phyloP scores from a whole-genome alignment of 2,329 filamentous ascomycete genomes.

The Diplodia intermedia region DNA sequence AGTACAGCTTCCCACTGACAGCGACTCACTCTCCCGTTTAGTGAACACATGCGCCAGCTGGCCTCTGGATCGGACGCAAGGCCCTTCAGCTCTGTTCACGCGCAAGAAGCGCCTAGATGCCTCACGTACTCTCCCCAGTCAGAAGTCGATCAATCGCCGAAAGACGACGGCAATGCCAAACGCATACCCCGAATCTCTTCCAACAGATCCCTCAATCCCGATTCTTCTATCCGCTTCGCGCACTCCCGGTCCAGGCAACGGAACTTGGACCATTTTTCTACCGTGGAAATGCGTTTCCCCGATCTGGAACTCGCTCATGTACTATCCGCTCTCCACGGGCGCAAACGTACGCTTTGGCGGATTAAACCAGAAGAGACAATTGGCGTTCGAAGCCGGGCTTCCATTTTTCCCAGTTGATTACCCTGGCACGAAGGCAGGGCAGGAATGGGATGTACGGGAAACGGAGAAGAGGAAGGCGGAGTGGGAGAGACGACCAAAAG shows the following conservation, averaged over 20 bases:
- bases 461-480: slow-evolving; percentile 64
- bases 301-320: slow-evolving; percentile 86
- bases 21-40: slow-evolving; percentile 50
- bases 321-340: slow-evolving; percentile 78
- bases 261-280: slow-evolving; percentile 81
- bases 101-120: slow-evolving; percentile 70
- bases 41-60: slow-evolving; percentile 70
- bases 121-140: slow-evolving; percentile 70
- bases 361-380: slow-evolving; percentile 77
- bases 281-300: slow-evolving; percentile 90
- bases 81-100: slow-evolving; percentile 68
- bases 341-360: slow-evolving; percentile 85
- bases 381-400: slow-evolving; percentile 77
- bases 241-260: slow-evolving; percentile 61
- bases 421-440: slow-evolving; percentile 79
- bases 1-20: slow-evolving; percentile 41
- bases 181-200: slow-evolving; percentile 61
- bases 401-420: slow-evolving; percentile 90
- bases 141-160: slow-evolving; percentile 81
- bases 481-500: slow-evolving; percentile 81
- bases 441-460: slow-evolving; percentile 76
- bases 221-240: slow-evolving; percentile 72
- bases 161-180: slow-evolving; percentile 70
- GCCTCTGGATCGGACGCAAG: slow-evolving; percentile 65
- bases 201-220: slow-evolving; percentile 77